Evolutionary conservation across 495 filamentous ascomycete genomes (phyloP).

Genomic region (Tuber aestivum): DNA sequence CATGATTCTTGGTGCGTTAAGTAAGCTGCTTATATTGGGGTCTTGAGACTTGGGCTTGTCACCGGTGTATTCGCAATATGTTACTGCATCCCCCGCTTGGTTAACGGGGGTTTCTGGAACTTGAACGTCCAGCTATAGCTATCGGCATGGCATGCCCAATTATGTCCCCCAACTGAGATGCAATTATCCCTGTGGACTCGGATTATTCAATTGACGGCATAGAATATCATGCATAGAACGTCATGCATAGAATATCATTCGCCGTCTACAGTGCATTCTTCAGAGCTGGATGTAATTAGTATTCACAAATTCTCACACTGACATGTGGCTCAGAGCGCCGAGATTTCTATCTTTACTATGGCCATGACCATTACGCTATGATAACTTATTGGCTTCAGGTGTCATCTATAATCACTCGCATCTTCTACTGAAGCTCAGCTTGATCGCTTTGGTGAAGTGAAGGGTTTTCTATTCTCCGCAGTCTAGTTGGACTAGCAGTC

Average conservation of each 20-base stretch:
- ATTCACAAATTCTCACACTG: not conserved
- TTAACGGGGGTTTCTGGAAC: not conserved
- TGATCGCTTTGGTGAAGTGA: not conserved
- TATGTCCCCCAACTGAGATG: not conserved
- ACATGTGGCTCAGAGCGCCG: not conserved
- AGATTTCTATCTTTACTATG: not conserved
- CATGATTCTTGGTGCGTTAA: not conserved
- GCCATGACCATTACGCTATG: not conserved
- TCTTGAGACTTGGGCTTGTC: not conserved
- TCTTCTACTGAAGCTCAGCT: not conserved
- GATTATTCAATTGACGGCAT: not conserved
- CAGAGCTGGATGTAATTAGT: not conserved
- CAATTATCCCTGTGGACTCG: not conserved
- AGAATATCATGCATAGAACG: not conserved
- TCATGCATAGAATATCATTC: not conserved
- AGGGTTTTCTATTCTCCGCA: not conserved
- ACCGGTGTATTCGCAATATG: not conserved
- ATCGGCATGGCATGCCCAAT: too few species aligned
- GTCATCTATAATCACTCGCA: not conserved
- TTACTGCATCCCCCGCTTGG: not conserved
- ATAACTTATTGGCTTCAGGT: not conserved
- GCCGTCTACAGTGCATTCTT: not conserved
- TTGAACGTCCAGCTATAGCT: too few species aligned
- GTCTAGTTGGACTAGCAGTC: not conserved
- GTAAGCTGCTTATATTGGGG: not conserved